phyloP scores from a whole-genome alignment of 108 stramenopile genomes.

The Fistulifera pelliculosa region DNA sequence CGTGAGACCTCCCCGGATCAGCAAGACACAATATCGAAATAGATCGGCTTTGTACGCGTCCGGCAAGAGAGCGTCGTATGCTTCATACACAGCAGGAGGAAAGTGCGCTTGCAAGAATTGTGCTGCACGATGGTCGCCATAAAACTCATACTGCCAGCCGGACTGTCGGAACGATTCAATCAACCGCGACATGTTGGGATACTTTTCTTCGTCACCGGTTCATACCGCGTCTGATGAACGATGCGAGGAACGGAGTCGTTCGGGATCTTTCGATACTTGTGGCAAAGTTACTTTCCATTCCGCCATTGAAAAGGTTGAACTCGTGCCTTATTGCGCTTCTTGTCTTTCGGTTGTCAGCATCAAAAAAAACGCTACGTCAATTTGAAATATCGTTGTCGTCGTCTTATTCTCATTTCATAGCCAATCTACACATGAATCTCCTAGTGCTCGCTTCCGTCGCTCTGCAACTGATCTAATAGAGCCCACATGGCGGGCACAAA shows the following conservation, averaged over 20 bases:
- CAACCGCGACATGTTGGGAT: conserved; percentile 60
- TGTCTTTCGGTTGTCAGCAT: too few relatives aligned
- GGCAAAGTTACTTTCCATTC: conserved; percentile 2
- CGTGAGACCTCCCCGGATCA: conserved; percentile 56
- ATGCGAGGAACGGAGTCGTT: conserved; percentile 40
- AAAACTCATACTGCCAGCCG: conserved; percentile 57
- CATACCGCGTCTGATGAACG: conserved; percentile 67
- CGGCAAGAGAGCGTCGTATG: conserved; percentile 31
- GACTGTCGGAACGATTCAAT: conserved; percentile 49
- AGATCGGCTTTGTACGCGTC: conserved; percentile 62
- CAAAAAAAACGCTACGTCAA: too few relatives aligned
- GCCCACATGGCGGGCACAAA: too few relatives aligned
- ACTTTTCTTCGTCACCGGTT: conserved; percentile 48
- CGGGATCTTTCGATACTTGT: neutral
- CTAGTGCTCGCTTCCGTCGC: too few relatives aligned
- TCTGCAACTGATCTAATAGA: too few relatives aligned
- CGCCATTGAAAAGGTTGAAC: too few relatives aligned
- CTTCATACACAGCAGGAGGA: conserved; percentile 49
- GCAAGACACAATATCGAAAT: conserved; percentile 60
- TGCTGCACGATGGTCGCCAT: conserved; percentile 37
- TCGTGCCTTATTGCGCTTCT: too few relatives aligned
- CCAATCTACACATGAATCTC: too few relatives aligned
- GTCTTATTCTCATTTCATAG: too few relatives aligned
- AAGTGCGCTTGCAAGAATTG: conserved; percentile 47
- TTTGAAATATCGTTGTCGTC: too few relatives aligned